Evolutionary conservation across 2,329 filamentous ascomycete species (phyloP).

Genomic region (Diaporthe australafricana): DNA sequence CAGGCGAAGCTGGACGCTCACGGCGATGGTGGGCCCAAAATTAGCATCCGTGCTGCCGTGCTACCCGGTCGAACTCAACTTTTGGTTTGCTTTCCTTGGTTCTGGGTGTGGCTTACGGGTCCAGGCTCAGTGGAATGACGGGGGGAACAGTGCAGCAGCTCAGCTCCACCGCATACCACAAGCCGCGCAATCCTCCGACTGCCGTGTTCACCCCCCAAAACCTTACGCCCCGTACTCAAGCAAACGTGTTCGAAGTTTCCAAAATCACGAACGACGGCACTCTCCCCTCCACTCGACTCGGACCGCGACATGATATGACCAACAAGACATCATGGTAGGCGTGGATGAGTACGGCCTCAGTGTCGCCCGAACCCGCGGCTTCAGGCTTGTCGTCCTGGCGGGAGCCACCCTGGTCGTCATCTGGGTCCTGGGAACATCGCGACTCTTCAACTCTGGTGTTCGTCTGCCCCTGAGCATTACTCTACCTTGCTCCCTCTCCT

Average conservation of each 20-base stretch:
- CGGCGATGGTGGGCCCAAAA: not conserved
- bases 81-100: too few relatives aligned
- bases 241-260: not conserved
- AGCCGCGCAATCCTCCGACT: constrained; percentile 9
- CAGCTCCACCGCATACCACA: not conserved
- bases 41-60: constrained; percentile 19
- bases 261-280: not conserved
- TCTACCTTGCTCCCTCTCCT: not conserved
- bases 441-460: constrained; percentile 29
- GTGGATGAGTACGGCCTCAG: constrained; percentile 28
- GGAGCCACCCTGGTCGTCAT: constrained; percentile 32
- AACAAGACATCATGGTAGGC: constrained; percentile 31
- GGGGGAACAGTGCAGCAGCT: not conserved
- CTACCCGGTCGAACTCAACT: too few relatives aligned
- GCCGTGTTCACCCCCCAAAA: not conserved
- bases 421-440: constrained; percentile 31
- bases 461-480: not conserved
- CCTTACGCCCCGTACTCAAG: not conserved
- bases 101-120: not conserved
- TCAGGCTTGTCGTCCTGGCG: constrained; percentile 31
- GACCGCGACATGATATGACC: constrained; percentile 8
- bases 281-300: too few relatives aligned
- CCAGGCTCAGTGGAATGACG: not conserved
- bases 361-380: constrained; percentile 28
- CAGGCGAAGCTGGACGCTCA: too few relatives aligned